These are phyloP conservation scores for Candida ipomoeae DNA, from an alignment of 805 yeast genomes.

Conservation along the genomic window DNA sequence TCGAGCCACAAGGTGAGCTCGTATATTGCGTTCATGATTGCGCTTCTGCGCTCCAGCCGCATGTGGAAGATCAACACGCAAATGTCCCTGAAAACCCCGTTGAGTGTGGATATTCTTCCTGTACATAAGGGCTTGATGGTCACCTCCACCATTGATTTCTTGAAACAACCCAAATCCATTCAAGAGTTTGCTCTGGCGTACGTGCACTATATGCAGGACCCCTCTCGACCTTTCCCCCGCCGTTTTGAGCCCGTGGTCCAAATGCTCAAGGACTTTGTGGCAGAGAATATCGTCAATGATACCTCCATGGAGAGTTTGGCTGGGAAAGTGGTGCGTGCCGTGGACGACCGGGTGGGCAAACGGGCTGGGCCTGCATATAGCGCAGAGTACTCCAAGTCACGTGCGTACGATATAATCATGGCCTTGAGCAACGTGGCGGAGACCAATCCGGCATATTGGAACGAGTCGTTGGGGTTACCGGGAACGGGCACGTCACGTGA, in stretches of 20 bases:
- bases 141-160: constrained; percentile 15
- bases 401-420: constrained; percentile 47
- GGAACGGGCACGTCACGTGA: constrained; percentile 37
- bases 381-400: constrained; percentile 48
- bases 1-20: constrained; percentile 7
- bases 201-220: constrained; percentile 2
- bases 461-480: constrained; percentile 45
- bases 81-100: constrained; percentile 26
- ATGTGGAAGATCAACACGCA: constrained; percentile 24
- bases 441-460: constrained; percentile 52
- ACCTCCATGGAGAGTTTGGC: constrained; percentile 46
- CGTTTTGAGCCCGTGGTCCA: constrained; percentile 36
- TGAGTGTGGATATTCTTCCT: constrained; percentile 34
- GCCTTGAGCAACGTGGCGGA: constrained; percentile 19
- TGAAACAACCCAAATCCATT: constrained; percentile 20
- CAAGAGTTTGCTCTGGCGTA: constrained; percentile 21
- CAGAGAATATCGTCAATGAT: constrained; percentile 49
- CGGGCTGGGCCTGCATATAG: background rate
- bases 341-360: constrained; percentile 17
- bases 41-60: constrained; percentile 11
- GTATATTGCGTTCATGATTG: constrained; percentile 16
- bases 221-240: constrained; percentile 8
- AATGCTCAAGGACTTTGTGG: constrained; percentile 51
- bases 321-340: constrained; percentile 26
- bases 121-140: constrained; percentile 12